A percentile compares a stretch with the other conserved stretches of the same genome.
Conservation (phyloP, 23 red algal genomes). For the Gracilariopsis chorda region DNA sequence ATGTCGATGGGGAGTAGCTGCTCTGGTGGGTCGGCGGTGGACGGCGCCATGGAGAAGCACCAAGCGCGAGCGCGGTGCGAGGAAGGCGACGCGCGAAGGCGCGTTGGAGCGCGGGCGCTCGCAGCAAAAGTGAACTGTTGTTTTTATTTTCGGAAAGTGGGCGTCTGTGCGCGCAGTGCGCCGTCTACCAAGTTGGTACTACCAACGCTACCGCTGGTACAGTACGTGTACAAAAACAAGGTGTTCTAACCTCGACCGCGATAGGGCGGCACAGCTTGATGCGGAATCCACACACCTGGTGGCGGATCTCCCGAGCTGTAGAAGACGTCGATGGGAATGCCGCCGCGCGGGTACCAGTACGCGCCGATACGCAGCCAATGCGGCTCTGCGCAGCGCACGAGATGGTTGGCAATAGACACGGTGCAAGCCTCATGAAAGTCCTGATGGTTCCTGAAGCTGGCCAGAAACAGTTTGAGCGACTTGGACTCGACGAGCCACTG, state of each 20-base stretch:
- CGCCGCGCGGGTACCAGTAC: conserved; percentile 98
- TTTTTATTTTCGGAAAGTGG: too few species aligned
- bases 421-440: conserved; percentile 99
- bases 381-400: conserved; percentile 64
- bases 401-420: conserved; percentile 59
- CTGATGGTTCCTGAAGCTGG: conserved; percentile 94
- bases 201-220: too few species aligned
- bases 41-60: background rate
- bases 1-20: conserved; percentile 88
- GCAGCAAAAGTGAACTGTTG: too few species aligned
- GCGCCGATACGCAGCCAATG: conserved; percentile 92
- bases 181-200: too few species aligned
- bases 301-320: conserved; percentile 83
- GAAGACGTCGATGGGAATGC: conserved; percentile 99
- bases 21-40: background rate
- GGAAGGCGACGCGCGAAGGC: background rate
- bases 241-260: conserved; percentile 79
- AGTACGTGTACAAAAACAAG: too few species aligned
- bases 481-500: conserved; percentile 96
- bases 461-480: conserved; percentile 91
- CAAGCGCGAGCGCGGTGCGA: background rate
- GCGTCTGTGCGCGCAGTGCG: too few species aligned
- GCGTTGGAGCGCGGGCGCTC: too few species aligned
- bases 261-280: conserved; percentile 76
- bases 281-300: conserved; percentile 85